Conservation (phyloP, 768 basidiomycete species). For the Rhodotorula graminis region DNA sequence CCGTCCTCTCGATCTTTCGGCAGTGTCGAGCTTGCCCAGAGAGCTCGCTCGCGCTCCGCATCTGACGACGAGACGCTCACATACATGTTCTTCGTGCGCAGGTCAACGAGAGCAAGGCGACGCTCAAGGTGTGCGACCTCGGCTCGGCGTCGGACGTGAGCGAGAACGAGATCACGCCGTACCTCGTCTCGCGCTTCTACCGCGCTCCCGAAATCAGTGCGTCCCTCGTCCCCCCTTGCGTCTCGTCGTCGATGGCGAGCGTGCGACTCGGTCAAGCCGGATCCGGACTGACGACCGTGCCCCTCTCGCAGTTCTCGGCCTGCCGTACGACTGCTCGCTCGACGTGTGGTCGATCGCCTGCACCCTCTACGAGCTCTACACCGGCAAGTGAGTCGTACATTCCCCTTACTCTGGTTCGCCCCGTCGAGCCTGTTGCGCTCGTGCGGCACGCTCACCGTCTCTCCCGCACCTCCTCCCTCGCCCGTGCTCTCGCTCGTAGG, state of each 20-base stretch:
- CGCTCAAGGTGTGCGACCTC: slow-evolving; percentile 89
- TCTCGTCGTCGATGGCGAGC: too few species aligned
- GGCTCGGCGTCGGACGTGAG: slow-evolving; percentile 93
- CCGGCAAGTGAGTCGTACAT: slow-evolving; percentile 36
- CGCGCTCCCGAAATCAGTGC: slow-evolving; percentile 96
- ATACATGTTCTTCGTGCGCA: slow-evolving; percentile 44
- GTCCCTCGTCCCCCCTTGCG: not conserved
- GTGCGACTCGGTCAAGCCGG: too few species aligned
- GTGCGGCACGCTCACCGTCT: not conserved
- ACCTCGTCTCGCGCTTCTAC: slow-evolving; percentile 94
- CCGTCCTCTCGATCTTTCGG: not conserved
- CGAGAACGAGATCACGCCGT: slow-evolving; percentile 96
- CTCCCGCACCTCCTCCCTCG: slow-evolving; percentile 50
- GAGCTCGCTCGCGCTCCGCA: too few species aligned
- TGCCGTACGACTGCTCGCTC: slow-evolving; percentile 86
- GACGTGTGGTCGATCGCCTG: slow-evolving; percentile 98
- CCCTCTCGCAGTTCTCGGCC: slow-evolving; percentile 68
- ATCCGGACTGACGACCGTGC: not conserved
- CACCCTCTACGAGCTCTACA: slow-evolving; percentile 77
- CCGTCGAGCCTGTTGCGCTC: too few species aligned
- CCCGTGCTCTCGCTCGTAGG: slow-evolving; percentile 92
- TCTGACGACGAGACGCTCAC: not conserved
- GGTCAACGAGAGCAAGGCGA: slow-evolving; percentile 92
- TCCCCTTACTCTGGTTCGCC: too few species aligned
- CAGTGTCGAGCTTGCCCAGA: too few species aligned